These are phyloP conservation scores for Podospora tetraspora DNA, from an alignment of 495 filamentous ascomycete species.

Conservation along the genomic window DNA sequence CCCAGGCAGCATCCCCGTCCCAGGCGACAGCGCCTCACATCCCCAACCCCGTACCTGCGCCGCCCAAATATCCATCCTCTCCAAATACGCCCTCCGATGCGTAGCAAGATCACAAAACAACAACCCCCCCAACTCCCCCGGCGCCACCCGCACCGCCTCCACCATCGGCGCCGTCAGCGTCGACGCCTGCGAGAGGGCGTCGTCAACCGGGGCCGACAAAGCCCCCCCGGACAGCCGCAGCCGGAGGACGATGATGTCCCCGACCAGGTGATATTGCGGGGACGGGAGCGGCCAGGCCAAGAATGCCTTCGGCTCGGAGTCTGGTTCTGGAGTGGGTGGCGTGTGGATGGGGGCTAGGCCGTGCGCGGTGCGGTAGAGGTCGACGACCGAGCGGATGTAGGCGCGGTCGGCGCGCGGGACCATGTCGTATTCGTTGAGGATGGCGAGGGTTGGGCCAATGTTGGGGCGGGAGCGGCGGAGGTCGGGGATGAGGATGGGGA, in stretches of 20 bases:
- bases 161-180: background rate
- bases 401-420: conserved; percentile 2
- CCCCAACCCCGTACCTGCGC: background rate
- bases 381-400: conserved; percentile 7
- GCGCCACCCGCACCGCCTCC: background rate
- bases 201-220: background rate
- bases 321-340: no score
- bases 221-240: background rate
- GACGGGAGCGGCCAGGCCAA: conserved; percentile 3
- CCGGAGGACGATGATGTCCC: conserved; percentile 9
- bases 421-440: conserved; percentile 14
- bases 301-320: background rate
- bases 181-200: background rate
- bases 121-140: conserved; percentile 1
- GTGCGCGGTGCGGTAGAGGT: conserved; percentile 9
- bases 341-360: background rate
- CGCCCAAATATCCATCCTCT: conserved; percentile 1
- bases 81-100: conserved; percentile 8
- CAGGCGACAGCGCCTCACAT: background rate
- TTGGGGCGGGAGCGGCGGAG: conserved; percentile 4
- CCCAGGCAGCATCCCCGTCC: background rate
- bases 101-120: conserved; percentile 6
- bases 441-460: background rate
- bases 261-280: background rate
- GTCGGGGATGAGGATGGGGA: background rate